Base-by-base conservation (phyloP, 108 stramenopile genomes). In the Discostella pseudostelligera region DNA sequence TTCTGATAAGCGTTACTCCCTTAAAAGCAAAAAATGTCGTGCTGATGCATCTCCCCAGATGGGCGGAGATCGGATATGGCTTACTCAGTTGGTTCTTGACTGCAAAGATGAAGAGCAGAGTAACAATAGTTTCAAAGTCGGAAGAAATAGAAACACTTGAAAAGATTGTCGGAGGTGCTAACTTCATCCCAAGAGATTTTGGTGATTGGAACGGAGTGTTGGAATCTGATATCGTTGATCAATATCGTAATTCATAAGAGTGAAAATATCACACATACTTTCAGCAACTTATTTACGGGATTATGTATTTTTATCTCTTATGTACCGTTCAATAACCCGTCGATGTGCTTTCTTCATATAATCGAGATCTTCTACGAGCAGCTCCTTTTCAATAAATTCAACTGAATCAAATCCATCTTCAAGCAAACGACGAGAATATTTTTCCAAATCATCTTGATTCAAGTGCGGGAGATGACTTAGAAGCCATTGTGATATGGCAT, bases 1-100 rank as follows among this genome's bases (percentile, higher is more conserved):
- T 87, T 40, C 69, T 81, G 65, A 84, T 87, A 35, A 77, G 83
- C 43, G 80, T 84, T 10, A 73, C 81, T 20, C 85, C 85, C 8
- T 57, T 87, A 19, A 84, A 82, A 39, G 81, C 81, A 55, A 84
- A 82, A 47, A 68, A 76, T 40, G 76, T 78, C 19, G 66, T 72
- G 8, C 37, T 78, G 45, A 78, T 78, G 77, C 71, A 74, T 73
- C 51, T 58, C 8, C 77, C 77, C 35, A 67, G 55, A 36, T 78
- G 77, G 77, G 59, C 51, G 44, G 72, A 78, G 25, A 69, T 74
- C 21, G 77, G 66, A 56, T 78, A 69, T 55, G 51, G 72, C 14
- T 62, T 78, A 39, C 50, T 78, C 16, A 74, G 72, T 59, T 73
- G 65, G 72, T 78, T 78, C 37, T 56, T 78, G 37, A 73, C 72